Conservation (phyloP, 257 asterid species). For the Salvia rosmarinus region DNA sequence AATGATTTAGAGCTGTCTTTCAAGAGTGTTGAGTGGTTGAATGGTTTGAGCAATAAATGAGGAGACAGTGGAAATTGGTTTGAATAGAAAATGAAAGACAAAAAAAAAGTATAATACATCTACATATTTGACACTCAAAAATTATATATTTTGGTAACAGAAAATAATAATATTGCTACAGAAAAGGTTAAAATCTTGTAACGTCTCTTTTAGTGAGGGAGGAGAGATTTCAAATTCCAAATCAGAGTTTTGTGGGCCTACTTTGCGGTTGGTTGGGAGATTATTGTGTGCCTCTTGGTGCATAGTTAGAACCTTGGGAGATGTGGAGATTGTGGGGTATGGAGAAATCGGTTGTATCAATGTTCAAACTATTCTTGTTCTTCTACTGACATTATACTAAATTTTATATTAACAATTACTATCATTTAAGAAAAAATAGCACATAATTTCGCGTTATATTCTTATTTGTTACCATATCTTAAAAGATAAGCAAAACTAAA, state of each 20-base stretch:
- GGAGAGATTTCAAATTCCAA: constrained; percentile 71
- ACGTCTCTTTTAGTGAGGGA: constrained; percentile 72
- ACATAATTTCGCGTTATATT: no score
- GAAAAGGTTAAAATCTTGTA: constrained; percentile 62
- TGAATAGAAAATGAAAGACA: constrained; percentile 16
- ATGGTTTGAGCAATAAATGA: constrained; percentile 60
- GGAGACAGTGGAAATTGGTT: constrained; percentile 40
- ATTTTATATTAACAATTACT: no score
- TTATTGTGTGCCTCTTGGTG: constrained; percentile 30
- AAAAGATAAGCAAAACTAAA: no score
- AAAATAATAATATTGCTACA: constrained; percentile 29
- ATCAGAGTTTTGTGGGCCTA: constrained; percentile 39
- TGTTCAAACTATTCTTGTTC: neutral
- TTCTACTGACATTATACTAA: no score
- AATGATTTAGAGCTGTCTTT: constrained; percentile 40
- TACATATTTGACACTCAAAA: constrained; percentile 24
- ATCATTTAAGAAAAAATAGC: no score
- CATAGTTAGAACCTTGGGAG: constrained; percentile 11
- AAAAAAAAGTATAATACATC: neutral
- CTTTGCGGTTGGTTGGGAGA: constrained; percentile 19
- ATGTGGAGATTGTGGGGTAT: neutral
- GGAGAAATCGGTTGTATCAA: neutral
- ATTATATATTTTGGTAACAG: constrained; percentile 16
- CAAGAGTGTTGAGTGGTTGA: constrained; percentile 43
- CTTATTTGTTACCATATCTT: no score